Evolutionary conservation across 2,329 filamentous ascomycete genomes (phyloP), one percentile per base, ranked within the genome.

Genomic region (Beauveria scarabaeidicola): DNA sequence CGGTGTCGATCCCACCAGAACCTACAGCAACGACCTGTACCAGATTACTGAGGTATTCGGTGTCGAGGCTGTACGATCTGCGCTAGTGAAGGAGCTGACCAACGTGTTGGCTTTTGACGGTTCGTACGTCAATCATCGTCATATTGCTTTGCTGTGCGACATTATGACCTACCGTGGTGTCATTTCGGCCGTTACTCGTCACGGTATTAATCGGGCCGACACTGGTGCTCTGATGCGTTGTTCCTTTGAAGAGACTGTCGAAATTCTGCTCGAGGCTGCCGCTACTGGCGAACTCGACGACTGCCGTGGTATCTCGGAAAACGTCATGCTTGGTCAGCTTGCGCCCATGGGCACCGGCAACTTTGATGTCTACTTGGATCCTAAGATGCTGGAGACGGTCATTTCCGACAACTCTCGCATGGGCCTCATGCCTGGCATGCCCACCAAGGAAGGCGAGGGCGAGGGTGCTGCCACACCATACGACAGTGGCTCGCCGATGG

Each of bases 191-290:
- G 93, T 99, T 64, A 99, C 94, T 59, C 90, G 94, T 75, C 94
- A 99, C 72, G 94, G 94, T 77, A 99, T 99, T 78, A 99, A 99
- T 78, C 87, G 94, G 68, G 91, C 93, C 27, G 94, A 99, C 71
- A 99, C 95, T 63, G 94, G 94, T 79, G 95, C 94, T 10, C 81
- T 99, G 68, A 99, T 99, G 94, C 89, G 94, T 73, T 99, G 95
- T 81, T 99, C 94, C 2, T 99, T 99, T 76, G 94, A 99, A 76
- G 95, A 99, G 74, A 99, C 94, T 0, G 94, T 99, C 44, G 95
- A 99, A 72, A 99, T 99, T 79, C 80, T 99, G 57, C 85, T 99
- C 21, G 94, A 99, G 71, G 95, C 94, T 62, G 94, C 94, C 25
- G 91, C 91, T 17, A 90, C 90, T 54, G 94, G 94, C 71, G 94